A percentile compares a stretch with the other conserved stretches of the same genome.
Conservation (phyloP, 495 filamentous ascomycete genomes). For the Trichocladium antarcticum region DNA sequence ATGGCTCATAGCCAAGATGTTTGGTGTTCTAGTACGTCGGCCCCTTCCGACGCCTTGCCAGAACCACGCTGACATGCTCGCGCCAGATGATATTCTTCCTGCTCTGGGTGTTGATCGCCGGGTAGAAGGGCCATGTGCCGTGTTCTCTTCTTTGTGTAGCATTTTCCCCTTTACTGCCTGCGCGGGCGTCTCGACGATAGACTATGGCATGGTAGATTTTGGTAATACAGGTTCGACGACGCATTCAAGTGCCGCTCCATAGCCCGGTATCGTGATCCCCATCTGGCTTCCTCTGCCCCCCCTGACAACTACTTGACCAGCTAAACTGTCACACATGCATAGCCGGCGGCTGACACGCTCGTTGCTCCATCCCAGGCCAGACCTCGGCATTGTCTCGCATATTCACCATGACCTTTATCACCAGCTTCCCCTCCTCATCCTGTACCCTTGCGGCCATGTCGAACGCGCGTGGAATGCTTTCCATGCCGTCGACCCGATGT, state of each 20-base stretch:
- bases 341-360: too few species aligned
- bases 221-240: slow-evolving; percentile 9
- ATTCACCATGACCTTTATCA: slow-evolving; percentile 46
- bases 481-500: slow-evolving; percentile 46
- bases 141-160: slow-evolving; percentile 10
- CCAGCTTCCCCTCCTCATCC: slow-evolving; percentile 41
- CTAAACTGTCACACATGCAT: too few species aligned
- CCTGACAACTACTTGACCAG: too few species aligned
- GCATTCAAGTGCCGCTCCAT: neutral
- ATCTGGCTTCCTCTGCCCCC: too few species aligned
- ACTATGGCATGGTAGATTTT: slow-evolving; percentile 17
- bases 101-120: slow-evolving; percentile 32
- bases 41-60: slow-evolving; percentile 12
- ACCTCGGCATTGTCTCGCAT: slow-evolving; percentile 18
- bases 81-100: slow-evolving; percentile 26
- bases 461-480: slow-evolving; percentile 36
- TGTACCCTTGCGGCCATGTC: slow-evolving; percentile 43
- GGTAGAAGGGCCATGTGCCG: slow-evolving; percentile 12
- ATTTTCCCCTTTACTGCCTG: slow-evolving; percentile 7
- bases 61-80: neutral
- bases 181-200: slow-evolving; percentile 14
- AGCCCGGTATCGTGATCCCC: too few species aligned
- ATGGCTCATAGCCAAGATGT: slow-evolving; percentile 98
- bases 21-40: slow-evolving; percentile 69
- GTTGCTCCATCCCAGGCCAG: neutral